Percentiles rank a stretch among this genome's conserved stretches.
Conservation (phyloP, 73 alveolate species). For the Urostyla sp. region DNA sequence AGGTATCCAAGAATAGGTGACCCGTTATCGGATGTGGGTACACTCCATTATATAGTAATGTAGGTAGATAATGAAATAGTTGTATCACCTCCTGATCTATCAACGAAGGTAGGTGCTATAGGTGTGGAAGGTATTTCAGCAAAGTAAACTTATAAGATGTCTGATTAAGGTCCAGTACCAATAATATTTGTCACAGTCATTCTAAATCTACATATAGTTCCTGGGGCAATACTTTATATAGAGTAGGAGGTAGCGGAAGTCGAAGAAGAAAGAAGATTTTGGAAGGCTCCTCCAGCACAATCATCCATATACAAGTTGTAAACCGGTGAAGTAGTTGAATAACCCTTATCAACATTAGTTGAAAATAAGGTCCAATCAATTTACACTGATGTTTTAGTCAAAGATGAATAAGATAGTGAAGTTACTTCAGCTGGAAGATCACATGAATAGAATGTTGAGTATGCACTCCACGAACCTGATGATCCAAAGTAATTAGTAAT, state of each 20-base stretch:
- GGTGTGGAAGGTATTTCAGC: conserved; percentile 66
- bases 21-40: conserved; percentile 70
- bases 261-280: not conserved
- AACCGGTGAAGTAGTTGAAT: conserved; percentile 45
- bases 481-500: conserved; percentile 58
- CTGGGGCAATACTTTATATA: conserved; percentile 42
- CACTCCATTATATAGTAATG: conserved; percentile 71
- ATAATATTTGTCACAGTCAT: conserved; percentile 49
- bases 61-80: conserved; percentile 54
- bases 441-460: conserved; percentile 44
- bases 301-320: conserved; percentile 59
- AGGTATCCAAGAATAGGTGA: conserved; percentile 76
- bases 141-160: conserved; percentile 38
- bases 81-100: conserved; percentile 66
- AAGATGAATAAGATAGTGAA: conserved; percentile 8
- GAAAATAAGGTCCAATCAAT: conserved; percentile 60
- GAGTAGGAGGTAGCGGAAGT: conserved; percentile 23
- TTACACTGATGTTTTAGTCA: conserved; percentile 55
- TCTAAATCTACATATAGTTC: conserved; percentile 59
- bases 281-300: conserved; percentile 51
- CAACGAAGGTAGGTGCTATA: conserved; percentile 53
- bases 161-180: conserved; percentile 52
- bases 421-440: not conserved
- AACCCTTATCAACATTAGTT: conserved; percentile 44
- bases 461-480: conserved; percentile 51